A percentile compares a stretch with the other conserved stretches of the same genome.
Conservation (phyloP, 495 filamentous ascomycete species). For the Neurospora sp. region DNA sequence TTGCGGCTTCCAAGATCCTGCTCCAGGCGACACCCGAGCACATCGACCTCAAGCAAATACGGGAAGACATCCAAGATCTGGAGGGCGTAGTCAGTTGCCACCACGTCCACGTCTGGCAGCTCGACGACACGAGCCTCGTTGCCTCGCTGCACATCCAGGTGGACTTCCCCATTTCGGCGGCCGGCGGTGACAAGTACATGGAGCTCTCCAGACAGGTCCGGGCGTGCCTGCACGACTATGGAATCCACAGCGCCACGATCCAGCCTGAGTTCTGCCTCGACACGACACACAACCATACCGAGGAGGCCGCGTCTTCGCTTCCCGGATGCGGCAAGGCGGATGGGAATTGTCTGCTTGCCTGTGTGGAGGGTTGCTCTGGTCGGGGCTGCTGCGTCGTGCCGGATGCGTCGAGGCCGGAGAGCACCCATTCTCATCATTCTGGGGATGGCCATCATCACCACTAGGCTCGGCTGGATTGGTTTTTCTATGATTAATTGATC, state of each 20-base stretch:
- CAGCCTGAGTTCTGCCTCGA: slow-evolving; percentile 86
- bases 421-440: slow-evolving; percentile 10
- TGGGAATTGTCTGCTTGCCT: slow-evolving; percentile 70
- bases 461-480: background rate
- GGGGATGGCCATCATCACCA: slow-evolving; percentile 7
- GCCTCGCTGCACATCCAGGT: slow-evolving; percentile 89
- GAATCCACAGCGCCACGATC: slow-evolving; percentile 96
- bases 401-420: slow-evolving; percentile 16
- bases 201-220: slow-evolving; percentile 67
- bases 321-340: slow-evolving; percentile 42
- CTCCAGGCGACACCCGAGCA: slow-evolving; percentile 86
- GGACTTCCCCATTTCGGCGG: slow-evolving; percentile 56
- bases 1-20: slow-evolving; percentile 86
- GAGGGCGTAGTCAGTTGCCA: slow-evolving; percentile 82
- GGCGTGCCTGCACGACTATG: slow-evolving; percentile 84
- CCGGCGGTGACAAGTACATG: slow-evolving; percentile 78
- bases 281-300: slow-evolving; percentile 27
- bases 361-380: slow-evolving; percentile 68
- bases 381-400: slow-evolving; percentile 57
- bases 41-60: slow-evolving; percentile 80
- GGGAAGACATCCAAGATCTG: slow-evolving; percentile 76
- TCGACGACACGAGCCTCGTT: slow-evolving; percentile 86
- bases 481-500: background rate
- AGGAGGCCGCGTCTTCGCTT: slow-evolving; percentile 18
- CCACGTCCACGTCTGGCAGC: slow-evolving; percentile 95